A percentile compares a stretch with the other conserved stretches of the same genome.
phyloP scores from a whole-genome alignment of 2,329 filamentous ascomycete species.

The Aspergillus pseudoglaucus region DNA sequence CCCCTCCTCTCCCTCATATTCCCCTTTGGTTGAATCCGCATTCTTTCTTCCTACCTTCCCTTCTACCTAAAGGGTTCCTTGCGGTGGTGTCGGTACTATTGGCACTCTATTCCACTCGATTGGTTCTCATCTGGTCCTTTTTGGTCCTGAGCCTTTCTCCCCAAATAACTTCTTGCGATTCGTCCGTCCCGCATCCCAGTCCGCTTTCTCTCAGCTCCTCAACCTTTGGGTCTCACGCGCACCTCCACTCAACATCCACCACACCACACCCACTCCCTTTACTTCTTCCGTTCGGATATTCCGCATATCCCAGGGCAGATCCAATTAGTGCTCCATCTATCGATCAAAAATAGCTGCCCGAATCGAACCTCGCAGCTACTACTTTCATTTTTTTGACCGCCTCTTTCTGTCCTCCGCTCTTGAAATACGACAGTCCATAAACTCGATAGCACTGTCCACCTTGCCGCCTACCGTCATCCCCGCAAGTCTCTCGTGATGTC shows the following conservation, averaged over 20 bases:
- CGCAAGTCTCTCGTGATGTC: conserved; percentile 57
- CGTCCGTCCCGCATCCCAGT: conserved; percentile 12
- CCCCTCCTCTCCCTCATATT: conserved; percentile 8
- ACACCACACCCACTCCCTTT: neutral
- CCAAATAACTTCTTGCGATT: conserved; percentile 13
- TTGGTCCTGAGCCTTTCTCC: conserved; percentile 15
- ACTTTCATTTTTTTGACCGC: conserved; percentile 7
- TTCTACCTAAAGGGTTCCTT: conserved; percentile 1
- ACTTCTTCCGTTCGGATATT: conserved; percentile 26
- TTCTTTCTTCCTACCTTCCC: conserved; percentile 1
- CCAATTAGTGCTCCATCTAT: conserved; percentile 20
- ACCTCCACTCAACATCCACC: conserved; percentile 20
- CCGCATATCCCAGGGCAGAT: conserved; percentile 25
- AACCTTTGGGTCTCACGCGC: conserved; percentile 19
- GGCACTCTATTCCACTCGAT: conserved; percentile 19
- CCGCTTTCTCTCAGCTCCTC: conserved; percentile 26
- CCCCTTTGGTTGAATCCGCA: conserved; percentile 8
- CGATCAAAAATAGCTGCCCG: conserved; percentile 39
- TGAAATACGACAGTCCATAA: conserved; percentile 37
- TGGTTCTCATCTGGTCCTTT: conserved; percentile 11
- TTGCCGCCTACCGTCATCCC: conserved; percentile 11
- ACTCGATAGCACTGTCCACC: conserved; percentile 32
- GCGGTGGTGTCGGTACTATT: conserved; percentile 22
- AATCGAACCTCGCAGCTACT: conserved; percentile 46
- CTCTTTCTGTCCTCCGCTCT: conserved; percentile 39